phyloP scores from a whole-genome alignment of 2,329 filamentous ascomycete species.

The Nemania bipapillata region DNA sequence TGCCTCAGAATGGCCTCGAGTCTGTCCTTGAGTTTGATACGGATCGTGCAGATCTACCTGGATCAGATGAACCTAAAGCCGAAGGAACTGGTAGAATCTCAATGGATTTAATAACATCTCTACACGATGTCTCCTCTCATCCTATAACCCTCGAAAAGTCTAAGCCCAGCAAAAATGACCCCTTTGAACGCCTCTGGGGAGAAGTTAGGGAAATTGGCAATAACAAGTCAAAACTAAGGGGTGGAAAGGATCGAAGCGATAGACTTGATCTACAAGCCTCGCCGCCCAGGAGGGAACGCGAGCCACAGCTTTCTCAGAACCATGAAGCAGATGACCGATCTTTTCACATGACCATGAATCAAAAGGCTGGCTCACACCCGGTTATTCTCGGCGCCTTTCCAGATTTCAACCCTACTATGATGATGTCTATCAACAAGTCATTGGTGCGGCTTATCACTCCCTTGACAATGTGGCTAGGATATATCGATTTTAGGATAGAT shows the following conservation, averaged over 20 bases:
- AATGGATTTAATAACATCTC: not conserved
- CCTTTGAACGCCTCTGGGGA: constrained; percentile 30
- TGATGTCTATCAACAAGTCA: constrained; percentile 29
- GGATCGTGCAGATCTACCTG: not conserved
- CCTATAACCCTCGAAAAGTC: too few relatives aligned
- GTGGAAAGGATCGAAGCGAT: not conserved
- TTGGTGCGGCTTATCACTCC: constrained; percentile 23
- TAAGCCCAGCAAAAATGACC: not conserved
- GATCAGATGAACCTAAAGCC: not conserved
- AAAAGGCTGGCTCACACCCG: constrained; percentile 34
- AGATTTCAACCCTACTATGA: constrained; percentile 32
- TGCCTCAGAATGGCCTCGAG: too few relatives aligned
- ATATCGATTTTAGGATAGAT: constrained; percentile 32
- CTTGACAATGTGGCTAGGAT: constrained; percentile 31
- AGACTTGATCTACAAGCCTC: not conserved
- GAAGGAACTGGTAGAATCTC: not conserved
- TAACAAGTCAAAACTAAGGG: too few relatives aligned
- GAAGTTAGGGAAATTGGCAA: not conserved
- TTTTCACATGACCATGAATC: constrained; percentile 37
- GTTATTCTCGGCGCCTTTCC: not conserved
- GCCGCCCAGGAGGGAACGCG: too few relatives aligned
- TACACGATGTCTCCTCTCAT: not conserved
- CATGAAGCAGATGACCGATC: constrained; percentile 23
- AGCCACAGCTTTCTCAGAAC: constrained; percentile 9
- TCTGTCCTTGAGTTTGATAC: not conserved